phyloP scores from a whole-genome alignment of 345 rosid species.

The Tarenaya hassleriana region DNA sequence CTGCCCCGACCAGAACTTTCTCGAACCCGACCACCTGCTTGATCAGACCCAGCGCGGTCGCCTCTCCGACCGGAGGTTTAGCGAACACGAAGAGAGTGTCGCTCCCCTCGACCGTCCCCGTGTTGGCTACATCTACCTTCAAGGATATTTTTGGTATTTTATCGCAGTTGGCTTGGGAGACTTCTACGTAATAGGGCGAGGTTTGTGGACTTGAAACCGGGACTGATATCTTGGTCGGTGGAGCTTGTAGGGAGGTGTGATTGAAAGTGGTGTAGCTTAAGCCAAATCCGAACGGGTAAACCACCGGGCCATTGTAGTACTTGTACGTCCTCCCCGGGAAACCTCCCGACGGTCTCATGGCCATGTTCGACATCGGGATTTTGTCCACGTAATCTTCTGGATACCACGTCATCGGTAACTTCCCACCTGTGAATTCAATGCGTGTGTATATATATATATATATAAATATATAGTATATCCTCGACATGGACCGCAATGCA shows the following conservation, averaged over 20 bases:
- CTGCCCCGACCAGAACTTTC: slow-evolving; percentile 54
- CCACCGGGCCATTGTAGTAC: slow-evolving; percentile 87
- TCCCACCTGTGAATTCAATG: slow-evolving; percentile 92
- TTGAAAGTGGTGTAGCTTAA: slow-evolving; percentile 55
- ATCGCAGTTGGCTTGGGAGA: slow-evolving; percentile 53
- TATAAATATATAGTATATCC: too few relatives aligned
- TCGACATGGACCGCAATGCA: too few relatives aligned
- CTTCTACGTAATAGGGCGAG: slow-evolving; percentile 33
- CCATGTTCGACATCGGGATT: slow-evolving; percentile 91
- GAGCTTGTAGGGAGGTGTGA: slow-evolving; percentile 39
- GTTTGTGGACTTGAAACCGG: slow-evolving; percentile 37
- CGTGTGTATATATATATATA: too few relatives aligned
- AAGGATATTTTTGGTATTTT: slow-evolving; percentile 32
- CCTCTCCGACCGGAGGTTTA: slow-evolving; percentile 47
- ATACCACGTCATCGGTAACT: slow-evolving; percentile 92
- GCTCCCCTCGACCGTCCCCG: slow-evolving; percentile 56
- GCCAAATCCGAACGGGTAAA: too few relatives aligned
- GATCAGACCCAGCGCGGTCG: slow-evolving; percentile 28
- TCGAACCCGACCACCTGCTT: slow-evolving; percentile 67
- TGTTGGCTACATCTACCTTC: slow-evolving; percentile 63
- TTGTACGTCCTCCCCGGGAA: slow-evolving; percentile 93
- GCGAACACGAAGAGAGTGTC: slow-evolving; percentile 74
- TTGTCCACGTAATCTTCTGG: slow-evolving; percentile 65
- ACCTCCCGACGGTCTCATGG: slow-evolving; percentile 47
- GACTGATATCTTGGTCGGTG: slow-evolving; percentile 40